A percentile compares a stretch with the other conserved stretches of the same genome.
phyloP scores from a whole-genome alignment of 257 asterid species.

The Nicotiana attenuata region DNA sequence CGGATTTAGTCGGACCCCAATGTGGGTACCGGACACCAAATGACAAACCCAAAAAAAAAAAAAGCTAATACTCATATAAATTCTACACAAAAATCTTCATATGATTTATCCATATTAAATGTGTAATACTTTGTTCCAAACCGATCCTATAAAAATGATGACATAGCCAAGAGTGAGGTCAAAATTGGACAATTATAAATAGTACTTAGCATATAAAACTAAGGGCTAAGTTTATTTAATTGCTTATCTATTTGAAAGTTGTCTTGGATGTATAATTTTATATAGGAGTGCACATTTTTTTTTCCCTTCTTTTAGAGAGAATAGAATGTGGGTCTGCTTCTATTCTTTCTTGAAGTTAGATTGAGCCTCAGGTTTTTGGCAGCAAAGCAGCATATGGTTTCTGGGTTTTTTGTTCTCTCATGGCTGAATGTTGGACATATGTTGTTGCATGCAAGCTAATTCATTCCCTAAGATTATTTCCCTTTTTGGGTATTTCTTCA shows the following conservation, averaged over 20 bases:
- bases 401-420: conserved; percentile 13
- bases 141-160: no score
- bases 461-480: not conserved
- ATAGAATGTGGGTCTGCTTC: conserved; percentile 15
- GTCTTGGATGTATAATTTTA: conserved; percentile 2
- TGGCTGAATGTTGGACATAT: not conserved
- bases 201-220: not conserved
- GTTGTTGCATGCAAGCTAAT: conserved; percentile 8
- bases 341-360: conserved; percentile 5
- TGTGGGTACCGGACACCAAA: no score
- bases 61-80: no score
- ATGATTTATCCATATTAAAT: no score
- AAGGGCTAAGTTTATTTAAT: not conserved
- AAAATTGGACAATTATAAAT: not conserved
- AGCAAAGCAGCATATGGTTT: not conserved
- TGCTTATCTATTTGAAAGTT: not conserved
- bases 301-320: not conserved
- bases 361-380: conserved; percentile 14
- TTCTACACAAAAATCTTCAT: no score
- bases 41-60: no score
- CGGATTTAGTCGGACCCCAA: no score
- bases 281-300: not conserved
- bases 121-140: no score
- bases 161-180: not conserved
- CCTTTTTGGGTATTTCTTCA: not conserved